A percentile compares a stretch with the other conserved stretches of the same genome.
Conservation (phyloP, 352 stramenopile genomes). For the Globisporangium sylvaticum region DNA sequence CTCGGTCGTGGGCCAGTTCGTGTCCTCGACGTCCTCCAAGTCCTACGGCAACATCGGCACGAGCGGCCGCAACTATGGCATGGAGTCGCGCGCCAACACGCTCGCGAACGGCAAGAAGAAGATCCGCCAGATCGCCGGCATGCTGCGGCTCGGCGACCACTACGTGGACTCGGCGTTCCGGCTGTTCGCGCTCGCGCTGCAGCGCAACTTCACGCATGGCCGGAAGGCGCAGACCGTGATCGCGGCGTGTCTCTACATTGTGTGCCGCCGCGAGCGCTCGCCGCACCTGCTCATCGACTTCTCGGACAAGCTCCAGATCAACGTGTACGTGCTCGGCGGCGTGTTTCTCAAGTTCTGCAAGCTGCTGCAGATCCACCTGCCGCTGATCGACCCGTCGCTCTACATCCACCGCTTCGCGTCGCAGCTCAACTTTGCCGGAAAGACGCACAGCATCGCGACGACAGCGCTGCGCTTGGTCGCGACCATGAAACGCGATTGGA, state of each 20-base stretch:
- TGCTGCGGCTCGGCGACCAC: constrained; percentile 90
- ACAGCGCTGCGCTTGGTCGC: constrained; percentile 95
- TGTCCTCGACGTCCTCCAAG: constrained; percentile 89
- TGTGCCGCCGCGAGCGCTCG: constrained; percentile 96
- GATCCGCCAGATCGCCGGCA: constrained; percentile 91
- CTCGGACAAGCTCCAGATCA: constrained; percentile 96
- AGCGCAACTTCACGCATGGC: constrained; percentile 97
- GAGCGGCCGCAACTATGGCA: constrained; percentile 89
- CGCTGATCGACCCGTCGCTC: constrained; percentile 97
- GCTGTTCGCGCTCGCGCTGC: constrained; percentile 94
- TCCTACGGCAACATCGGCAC: constrained; percentile 87
- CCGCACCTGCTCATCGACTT: constrained; percentile 99
- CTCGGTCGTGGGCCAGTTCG: constrained; percentile 95
- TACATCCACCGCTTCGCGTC: constrained; percentile 98
- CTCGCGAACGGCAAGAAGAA: constrained; percentile 93
- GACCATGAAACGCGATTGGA: constrained; percentile 99
- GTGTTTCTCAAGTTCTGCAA: constrained; percentile 92
- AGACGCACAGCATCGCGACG: constrained; percentile 91
- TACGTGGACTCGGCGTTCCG: constrained; percentile 96
- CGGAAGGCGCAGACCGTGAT: constrained; percentile 95
- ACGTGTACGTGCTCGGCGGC: constrained; percentile 83
- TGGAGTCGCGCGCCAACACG: constrained; percentile 95
- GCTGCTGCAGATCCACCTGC: constrained; percentile 94
- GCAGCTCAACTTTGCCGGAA: constrained; percentile 96
- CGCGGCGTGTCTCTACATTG: constrained; percentile 98